Base-by-base conservation (phyloP, 2,329 filamentous ascomycete genomes). In the Acephala macrosclerotiorum region DNA sequence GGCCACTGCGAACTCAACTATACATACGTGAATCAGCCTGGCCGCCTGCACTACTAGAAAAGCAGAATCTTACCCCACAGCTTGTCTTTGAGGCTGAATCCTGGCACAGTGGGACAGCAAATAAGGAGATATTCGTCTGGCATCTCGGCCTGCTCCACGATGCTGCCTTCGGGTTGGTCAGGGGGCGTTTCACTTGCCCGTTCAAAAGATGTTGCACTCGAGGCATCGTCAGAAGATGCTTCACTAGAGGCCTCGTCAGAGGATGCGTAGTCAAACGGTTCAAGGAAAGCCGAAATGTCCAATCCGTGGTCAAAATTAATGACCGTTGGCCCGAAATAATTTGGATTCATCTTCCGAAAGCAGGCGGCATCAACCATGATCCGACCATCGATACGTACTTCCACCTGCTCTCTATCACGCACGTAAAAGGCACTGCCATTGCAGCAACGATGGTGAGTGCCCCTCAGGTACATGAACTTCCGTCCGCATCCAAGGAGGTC, bases 401-500 rank as follows among this genome's bases (percentile, higher is more conserved):
- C 55, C 22, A 73, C 36, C 47, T 63, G 59, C 20, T 66, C 57
- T 35, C 64, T 69, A 63, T 75, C 73, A 11, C 74, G 66, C 56
- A 77, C 74, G 61, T 75, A 71, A 66, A 79, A 79, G 47, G 71
- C 74, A 45, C 63, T 75, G 51, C 77, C 75, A 64, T 73, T 71
- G 67, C 71, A 79, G 58, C 77, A 65, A 60, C 59, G 66, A 68
- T 75, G 67, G 51, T 77, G 66, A 22, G 65, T 68, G 61, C 71
- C 70, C 18, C 68, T 74, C 22, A 78, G 62, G 51, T 67, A 63
- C 9, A 69, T 5, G 57, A 79, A 78, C 40, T 74, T 76, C 49
- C 66, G 66, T 55, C 75, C 71, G 49, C 70, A 71, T 60, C 72
- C 63, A 25, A 75, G 61, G 9, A 79, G 62, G 33, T 74, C 40